Evolutionary conservation across 306 rosid species (phyloP), one percentile per base, ranked within the genome.

Genomic region (Hylodesmum podocarpum): DNA sequence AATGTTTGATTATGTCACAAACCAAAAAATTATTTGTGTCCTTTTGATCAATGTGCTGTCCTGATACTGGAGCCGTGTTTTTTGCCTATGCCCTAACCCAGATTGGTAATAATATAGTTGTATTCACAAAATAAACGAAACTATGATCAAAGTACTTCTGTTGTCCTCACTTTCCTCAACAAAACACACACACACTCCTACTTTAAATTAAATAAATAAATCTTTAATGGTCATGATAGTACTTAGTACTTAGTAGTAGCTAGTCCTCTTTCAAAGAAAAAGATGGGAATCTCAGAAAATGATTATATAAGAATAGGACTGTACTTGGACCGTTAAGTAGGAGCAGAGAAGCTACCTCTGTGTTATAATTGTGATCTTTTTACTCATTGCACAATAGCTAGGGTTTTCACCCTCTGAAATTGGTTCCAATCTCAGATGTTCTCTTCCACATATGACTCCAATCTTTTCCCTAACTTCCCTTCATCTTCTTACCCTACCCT

Each of bases 391-490:
- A 71, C 50, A 72, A 73, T 61, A 73, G 18, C 75, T 82, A 87
- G 90, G 88, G 88, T 84, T 84, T 84, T 75, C 81, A 69, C 12
- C 49, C 61, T 14, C 61, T 51, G 64, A 71, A 50, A 28, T 74
- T 72, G 72, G 50, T 66, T 72, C 73, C 67, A 59, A 57, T 51
- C 47, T 46, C 88, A 87, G 68, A 93, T 93, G 98, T 86, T 87
- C 84, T 78, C 94, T 80, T 84, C 89, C 59, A 71, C 84, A 40
- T 76, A 70, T 51, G 77, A 63, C 53, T 55, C 75, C 51, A 83
- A 78, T 82, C 85, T 84, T 73, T 86, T 70, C 64, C 88, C 88
- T 18, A 80, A 36, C 83, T 82, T 85, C 40, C 83, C 93, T 8
- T 84, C 88, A 0, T 71, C 82, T 34, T 29, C 78, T 62, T 84